Conservation (phyloP, 2,329 filamentous ascomycete species). For the Diaporthe ampelina region DNA sequence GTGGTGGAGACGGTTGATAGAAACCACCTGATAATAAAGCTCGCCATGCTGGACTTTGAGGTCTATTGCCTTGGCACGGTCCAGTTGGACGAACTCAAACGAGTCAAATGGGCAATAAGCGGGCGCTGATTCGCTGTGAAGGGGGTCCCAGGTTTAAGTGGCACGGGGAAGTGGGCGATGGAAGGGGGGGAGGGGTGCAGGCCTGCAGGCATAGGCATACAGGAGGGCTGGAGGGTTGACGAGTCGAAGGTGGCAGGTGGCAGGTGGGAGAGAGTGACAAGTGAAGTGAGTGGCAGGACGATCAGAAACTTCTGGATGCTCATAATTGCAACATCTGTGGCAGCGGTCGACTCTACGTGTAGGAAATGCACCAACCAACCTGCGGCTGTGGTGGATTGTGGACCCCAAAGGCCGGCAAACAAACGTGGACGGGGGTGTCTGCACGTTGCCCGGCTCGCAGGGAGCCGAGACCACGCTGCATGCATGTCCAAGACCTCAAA, state of each 20-base stretch:
- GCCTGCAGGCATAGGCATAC: not conserved
- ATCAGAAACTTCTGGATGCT: constrained; percentile 22
- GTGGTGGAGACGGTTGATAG: constrained; percentile 22
- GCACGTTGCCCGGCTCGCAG: constrained; percentile 28
- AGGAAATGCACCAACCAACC: not conserved
- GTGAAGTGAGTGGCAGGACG: not conserved
- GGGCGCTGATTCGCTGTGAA: constrained; percentile 2
- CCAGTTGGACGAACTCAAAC: constrained; percentile 22
- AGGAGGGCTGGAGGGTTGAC: not conserved
- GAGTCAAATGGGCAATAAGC: constrained; percentile 17
- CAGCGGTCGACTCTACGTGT: not conserved
- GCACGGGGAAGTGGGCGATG: constrained; percentile 9
- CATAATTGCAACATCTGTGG: not conserved
- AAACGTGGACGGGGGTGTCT: constrained; percentile 16
- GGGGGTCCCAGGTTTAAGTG: not conserved
- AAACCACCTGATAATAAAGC: constrained; percentile 16
- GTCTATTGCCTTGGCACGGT: constrained; percentile 16
- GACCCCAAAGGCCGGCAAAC: constrained; percentile 10
- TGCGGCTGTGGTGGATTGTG: not conserved
- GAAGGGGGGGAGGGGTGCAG: not conserved
- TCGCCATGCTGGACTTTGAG: constrained; percentile 12
- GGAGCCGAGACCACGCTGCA: constrained; percentile 22
- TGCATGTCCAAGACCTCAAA: constrained; percentile 32
- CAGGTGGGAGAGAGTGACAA: not conserved
- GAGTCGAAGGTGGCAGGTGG: too few species aligned